Conservation (phyloP, 768 basidiomycete genomes). For the Leccinum aurantiacum region DNA sequence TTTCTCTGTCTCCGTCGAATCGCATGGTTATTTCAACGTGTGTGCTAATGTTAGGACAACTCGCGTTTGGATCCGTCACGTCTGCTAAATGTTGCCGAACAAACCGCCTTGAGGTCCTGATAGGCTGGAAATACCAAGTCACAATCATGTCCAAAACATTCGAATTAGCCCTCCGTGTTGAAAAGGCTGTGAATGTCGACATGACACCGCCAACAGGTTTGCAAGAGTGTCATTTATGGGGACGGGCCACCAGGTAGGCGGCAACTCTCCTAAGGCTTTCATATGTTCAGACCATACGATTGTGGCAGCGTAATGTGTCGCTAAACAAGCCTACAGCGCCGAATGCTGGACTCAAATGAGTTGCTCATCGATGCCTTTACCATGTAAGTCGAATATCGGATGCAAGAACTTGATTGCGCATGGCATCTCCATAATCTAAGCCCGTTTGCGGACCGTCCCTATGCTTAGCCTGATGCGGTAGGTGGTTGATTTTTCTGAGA, state of each 20-base stretch:
- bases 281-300: not conserved
- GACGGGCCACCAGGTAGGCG: conserved; percentile 26
- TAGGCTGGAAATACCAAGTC: not conserved
- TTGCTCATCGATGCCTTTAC: not conserved
- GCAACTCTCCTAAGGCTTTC: not conserved
- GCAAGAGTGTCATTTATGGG: conserved; percentile 28
- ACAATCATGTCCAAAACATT: not conserved
- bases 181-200: conserved; percentile 31
- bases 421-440: not conserved
- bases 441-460: not conserved
- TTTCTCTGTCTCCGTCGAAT: not conserved
- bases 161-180: not conserved
- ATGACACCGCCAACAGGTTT: conserved; percentile 31
- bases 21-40: not conserved
- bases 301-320: not conserved
- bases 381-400: not conserved
- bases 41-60: not conserved
- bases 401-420: not conserved
- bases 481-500: not conserved
- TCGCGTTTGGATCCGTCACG: not conserved
- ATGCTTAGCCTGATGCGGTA: not conserved
- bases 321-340: not conserved
- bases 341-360: not conserved
- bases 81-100: not conserved
- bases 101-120: not conserved